Conservation (phyloP, 768 basidiomycete species). For the Pleurotus eryngii region DNA sequence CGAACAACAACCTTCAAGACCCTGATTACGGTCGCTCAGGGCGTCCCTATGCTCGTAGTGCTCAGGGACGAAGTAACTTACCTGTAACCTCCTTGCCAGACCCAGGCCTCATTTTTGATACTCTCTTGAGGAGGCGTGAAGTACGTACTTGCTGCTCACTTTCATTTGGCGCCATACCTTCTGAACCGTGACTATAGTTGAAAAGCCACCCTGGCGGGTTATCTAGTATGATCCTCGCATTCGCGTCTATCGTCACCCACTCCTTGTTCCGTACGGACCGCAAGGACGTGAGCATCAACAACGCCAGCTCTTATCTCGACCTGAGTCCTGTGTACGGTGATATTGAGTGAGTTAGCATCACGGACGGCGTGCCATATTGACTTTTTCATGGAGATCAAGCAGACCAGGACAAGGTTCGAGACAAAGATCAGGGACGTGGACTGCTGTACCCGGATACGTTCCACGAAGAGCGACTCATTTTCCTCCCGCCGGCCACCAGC, state of each 20-base stretch:
- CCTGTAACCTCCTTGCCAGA: constrained; percentile 47
- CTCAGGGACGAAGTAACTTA: constrained; percentile 38
- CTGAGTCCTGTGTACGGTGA: constrained; percentile 54
- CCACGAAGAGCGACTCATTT: constrained; percentile 46
- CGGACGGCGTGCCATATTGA: too few species aligned
- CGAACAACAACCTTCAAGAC: constrained; percentile 42
- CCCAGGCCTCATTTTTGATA: constrained; percentile 59
- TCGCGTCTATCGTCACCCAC: constrained; percentile 63
- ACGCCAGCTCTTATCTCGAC: constrained; percentile 55
- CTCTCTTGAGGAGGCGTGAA: constrained; percentile 41
- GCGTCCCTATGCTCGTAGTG: constrained; percentile 50
- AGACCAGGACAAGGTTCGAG: constrained; percentile 40
- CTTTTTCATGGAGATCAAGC: constrained; percentile 24
- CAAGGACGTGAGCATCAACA: constrained; percentile 42
- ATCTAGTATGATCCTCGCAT: constrained; percentile 62
- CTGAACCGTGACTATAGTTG: too few species aligned
- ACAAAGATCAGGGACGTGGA: constrained; percentile 45
- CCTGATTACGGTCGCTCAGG: constrained; percentile 50
- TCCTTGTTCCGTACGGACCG: constrained; percentile 49
- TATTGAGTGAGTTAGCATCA: constrained; percentile 22
- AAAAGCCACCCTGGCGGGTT: constrained; percentile 48
- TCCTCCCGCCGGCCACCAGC: constrained; percentile 51
- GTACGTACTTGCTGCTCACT: constrained; percentile 22
- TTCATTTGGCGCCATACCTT: too few species aligned
- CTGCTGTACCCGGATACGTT: constrained; percentile 52